phyloP scores from a whole-genome alignment of 441 rosid species.

The Croton setiger region DNA sequence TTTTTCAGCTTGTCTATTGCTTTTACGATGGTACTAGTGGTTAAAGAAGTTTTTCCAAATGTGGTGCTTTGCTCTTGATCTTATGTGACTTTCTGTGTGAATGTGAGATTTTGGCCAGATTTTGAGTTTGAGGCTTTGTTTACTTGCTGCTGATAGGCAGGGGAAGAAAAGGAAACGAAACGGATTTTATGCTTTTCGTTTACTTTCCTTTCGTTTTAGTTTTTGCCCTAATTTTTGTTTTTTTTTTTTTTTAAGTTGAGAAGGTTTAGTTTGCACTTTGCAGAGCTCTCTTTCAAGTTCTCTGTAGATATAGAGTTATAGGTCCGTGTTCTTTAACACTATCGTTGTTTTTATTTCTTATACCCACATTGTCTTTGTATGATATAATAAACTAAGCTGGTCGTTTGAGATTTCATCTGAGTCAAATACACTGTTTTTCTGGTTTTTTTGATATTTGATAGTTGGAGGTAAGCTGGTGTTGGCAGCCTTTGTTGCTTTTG shows the following conservation, averaged over 20 bases:
- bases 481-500: not conserved
- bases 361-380: not conserved
- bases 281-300: not conserved
- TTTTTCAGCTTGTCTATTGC: constrained; percentile 19
- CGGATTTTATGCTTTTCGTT: not conserved
- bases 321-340: not conserved
- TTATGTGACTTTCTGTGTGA: constrained; percentile 20
- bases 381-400: not conserved
- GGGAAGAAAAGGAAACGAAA: constrained; percentile 5
- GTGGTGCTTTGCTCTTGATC: constrained; percentile 27
- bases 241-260: not conserved
- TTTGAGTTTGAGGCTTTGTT: constrained; percentile 15
- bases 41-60: constrained; percentile 17
- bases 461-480: not conserved
- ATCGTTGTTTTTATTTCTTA: not conserved
- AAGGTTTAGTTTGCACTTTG: not conserved
- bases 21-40: constrained; percentile 10
- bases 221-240: not conserved
- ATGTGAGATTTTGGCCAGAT: constrained; percentile 20
- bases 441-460: not conserved
- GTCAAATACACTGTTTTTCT: not conserved
- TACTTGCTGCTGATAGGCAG: constrained; percentile 17
- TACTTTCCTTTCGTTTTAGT: not conserved
- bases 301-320: not conserved
- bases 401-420: not conserved